A percentile compares a stretch with the other conserved stretches of the same genome.
These are phyloP conservation scores for Sclerotiophoma versabilis DNA, from an alignment of 2,329 filamentous ascomycete genomes.

Conservation along the genomic window DNA sequence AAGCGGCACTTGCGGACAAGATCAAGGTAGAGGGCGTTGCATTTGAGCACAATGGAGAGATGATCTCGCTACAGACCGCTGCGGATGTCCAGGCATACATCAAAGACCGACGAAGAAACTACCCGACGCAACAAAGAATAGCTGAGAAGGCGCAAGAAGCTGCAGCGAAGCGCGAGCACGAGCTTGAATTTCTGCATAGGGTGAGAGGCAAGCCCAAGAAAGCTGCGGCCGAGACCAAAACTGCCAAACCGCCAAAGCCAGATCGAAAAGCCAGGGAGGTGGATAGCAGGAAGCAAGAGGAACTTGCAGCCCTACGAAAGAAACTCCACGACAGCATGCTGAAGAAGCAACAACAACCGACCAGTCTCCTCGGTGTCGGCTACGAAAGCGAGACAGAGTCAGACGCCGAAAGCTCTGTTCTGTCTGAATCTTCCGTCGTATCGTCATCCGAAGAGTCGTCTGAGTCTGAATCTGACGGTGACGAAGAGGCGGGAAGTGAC, in stretches of 20 bases:
- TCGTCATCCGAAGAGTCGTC: constrained; percentile 40
- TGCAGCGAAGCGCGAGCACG: constrained; percentile 30
- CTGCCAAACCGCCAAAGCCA: background rate
- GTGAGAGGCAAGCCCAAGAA: constrained; percentile 32
- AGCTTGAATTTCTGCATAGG: constrained; percentile 51
- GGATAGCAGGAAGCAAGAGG: constrained; percentile 18
- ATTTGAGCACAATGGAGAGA: constrained; percentile 65
- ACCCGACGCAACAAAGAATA: constrained; percentile 76
- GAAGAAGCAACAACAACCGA: constrained; percentile 23
- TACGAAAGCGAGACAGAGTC: constrained; percentile 42
- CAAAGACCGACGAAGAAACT: constrained; percentile 79
- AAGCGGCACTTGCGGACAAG: constrained; percentile 56
- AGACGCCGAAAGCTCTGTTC: constrained; percentile 30
- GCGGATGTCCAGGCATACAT: constrained; percentile 82
- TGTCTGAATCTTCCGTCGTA: constrained; percentile 42
- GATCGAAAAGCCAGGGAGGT: constrained; percentile 1
- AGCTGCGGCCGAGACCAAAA: constrained; percentile 10
- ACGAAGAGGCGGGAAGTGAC: constrained; percentile 20
- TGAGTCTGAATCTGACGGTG: constrained; percentile 33
- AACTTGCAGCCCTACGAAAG: constrained; percentile 45
- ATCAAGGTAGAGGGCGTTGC: constrained; percentile 61
- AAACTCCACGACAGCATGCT: constrained; percentile 44
- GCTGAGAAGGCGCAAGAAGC: constrained; percentile 66
- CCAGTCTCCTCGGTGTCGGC: constrained; percentile 37
- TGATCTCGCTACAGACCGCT: constrained; percentile 60